phyloP scores from a whole-genome alignment of 1,284 basidiomycete species.

The Boletus sp. region DNA sequence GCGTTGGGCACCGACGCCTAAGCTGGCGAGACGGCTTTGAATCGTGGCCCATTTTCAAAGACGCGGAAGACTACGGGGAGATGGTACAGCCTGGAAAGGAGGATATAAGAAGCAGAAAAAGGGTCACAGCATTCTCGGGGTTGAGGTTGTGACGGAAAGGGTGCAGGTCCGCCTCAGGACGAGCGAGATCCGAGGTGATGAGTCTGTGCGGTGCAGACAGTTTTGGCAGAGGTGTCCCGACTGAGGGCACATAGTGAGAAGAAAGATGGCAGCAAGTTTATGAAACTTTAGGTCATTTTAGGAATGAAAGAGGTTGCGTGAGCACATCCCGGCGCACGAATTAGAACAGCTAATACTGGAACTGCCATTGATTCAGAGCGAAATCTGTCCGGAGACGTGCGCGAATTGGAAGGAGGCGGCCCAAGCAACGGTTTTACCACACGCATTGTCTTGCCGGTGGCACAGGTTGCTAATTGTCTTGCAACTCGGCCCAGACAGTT shows the following conservation, averaged over 20 bases:
- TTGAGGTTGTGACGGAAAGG: constrained; percentile 38
- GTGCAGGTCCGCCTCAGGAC: constrained; percentile 27
- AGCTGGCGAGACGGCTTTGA: constrained; percentile 22
- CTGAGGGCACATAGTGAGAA: constrained; percentile 23
- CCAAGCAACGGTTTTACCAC: constrained; percentile 4
- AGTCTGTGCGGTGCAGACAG: constrained; percentile 32
- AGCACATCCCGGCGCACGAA: constrained; percentile 16
- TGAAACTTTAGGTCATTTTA: constrained; percentile 35
- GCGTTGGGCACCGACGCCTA: constrained; percentile 23
- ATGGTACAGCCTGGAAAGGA: constrained; percentile 14
- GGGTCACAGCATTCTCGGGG: constrained; percentile 33
- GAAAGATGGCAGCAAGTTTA: constrained; percentile 25
- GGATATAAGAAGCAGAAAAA: constrained; percentile 31
- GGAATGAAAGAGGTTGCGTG: constrained; percentile 32
- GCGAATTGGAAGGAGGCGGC: constrained; percentile 21
- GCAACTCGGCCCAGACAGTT: background rate
- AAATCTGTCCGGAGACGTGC: constrained; percentile 9
- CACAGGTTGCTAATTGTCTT: constrained; percentile 21
- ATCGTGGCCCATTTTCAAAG: constrained; percentile 29
- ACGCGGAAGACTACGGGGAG: constrained; percentile 17
- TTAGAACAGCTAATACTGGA: too few species aligned
- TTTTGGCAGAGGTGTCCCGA: constrained; percentile 39
- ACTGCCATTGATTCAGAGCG: background rate
- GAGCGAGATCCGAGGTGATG: constrained; percentile 40
- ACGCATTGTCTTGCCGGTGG: constrained; percentile 8